Evolutionary conservation across 2,329 filamentous ascomycete genomes (phyloP), one percentile per base, ranked within the genome.

Genomic region (Elsinoe perseae): DNA sequence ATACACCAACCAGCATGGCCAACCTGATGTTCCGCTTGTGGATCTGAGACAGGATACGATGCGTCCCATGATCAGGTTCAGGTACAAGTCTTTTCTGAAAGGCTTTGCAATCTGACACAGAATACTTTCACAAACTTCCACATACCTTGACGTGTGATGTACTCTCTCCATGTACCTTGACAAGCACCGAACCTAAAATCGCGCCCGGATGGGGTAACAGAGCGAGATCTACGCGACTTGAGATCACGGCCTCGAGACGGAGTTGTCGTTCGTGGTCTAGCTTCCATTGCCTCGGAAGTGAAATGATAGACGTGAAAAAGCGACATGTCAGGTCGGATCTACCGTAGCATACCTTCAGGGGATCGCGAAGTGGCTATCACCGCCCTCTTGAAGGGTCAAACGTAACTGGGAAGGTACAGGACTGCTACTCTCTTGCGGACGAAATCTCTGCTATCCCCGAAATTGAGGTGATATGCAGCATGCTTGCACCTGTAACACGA

Each of bases 321-420:
- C 32, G 44, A 50, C 40, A 44, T 32, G 44, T 30, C 44, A 50
- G 44, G 44, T 50, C 28, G 48, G 48, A 52, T 52, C 48, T 50
- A 20, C 46, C 25, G 18, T 25, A 50, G 14, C 44, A 50, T 23
- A 32, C 8, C 6, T 8, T 6, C 12, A 6, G 38, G 21, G 21
- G 38, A 42, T 42, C 38, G 4, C 8, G 21, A 21, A 10, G 9
- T 18, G n/a, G 21, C 40, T 21, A 25, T 18, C 40, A 25, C 20
- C 40, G 12, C 10, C n/a, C 20, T 14, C 9, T 7, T 10, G 30
- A 34, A 20, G 27, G 20, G 6, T 20, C 46, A 14, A 9, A 18
- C 12, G 28, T 20, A 25, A 18, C 28, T 48, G 43, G n/a, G 7
- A 30, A 27, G 32, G 21, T 25, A 50, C n/a, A 25, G 12, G 20